phyloP scores from a whole-genome alignment of 1,139 yeast species.

The Magnusiomyces tetraspermus region DNA sequence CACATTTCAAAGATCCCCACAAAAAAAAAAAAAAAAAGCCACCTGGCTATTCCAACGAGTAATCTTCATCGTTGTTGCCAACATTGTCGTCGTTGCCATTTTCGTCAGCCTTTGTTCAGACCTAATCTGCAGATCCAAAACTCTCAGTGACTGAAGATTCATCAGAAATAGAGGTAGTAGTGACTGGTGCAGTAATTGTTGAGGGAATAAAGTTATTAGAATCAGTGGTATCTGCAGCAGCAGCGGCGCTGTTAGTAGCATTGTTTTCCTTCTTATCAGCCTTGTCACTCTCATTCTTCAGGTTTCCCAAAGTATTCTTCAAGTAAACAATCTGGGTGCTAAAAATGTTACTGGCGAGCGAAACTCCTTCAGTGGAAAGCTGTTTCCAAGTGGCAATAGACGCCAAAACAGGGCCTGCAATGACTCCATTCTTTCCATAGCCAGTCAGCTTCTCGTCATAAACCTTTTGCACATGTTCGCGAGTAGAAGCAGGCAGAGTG shows the following conservation, averaged over 20 bases:
- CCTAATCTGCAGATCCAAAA: too few species aligned
- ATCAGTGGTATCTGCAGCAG: background rate
- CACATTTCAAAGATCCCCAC: too few species aligned
- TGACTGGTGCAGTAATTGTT: background rate
- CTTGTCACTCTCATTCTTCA: background rate
- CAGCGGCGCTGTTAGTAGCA: background rate
- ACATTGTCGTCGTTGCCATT: too few species aligned
- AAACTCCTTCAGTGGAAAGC: conserved; percentile 17
- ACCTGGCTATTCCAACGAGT: too few species aligned
- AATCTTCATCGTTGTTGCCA: too few species aligned
- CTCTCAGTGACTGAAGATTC: too few species aligned
- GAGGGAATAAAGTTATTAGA: background rate
- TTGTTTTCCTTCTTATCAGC: too few species aligned
- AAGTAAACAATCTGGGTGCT: background rate
- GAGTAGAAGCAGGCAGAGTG: conserved; percentile 22
- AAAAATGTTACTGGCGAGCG: conserved; percentile 15
- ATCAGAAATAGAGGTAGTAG: background rate
- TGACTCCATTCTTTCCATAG: conserved; percentile 18
- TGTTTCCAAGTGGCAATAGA: conserved; percentile 19
- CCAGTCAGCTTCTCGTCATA: conserved; percentile 25
- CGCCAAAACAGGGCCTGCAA: conserved; percentile 18
- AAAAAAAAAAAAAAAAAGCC: too few species aligned
- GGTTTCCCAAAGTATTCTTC: background rate
- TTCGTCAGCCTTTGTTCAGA: too few species aligned
- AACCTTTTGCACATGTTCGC: conserved; percentile 23